Evolutionary conservation across 2,329 filamentous ascomycete genomes (phyloP), one percentile per base, ranked within the genome.

Genomic region (Nemania diffusa): DNA sequence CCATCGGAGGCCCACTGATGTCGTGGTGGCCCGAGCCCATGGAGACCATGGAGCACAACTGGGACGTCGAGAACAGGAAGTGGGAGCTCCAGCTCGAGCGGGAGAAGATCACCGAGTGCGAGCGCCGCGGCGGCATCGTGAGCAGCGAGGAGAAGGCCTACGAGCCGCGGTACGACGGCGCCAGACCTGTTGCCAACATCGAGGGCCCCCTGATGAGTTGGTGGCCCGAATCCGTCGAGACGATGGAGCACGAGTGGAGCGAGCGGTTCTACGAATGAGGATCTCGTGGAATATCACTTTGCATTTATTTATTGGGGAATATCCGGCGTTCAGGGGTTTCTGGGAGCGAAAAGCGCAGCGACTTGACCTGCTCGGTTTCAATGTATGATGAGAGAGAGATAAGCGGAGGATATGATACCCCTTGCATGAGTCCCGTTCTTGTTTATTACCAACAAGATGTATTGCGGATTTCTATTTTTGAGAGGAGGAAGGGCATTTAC

Each of bases 201-300:
- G 63, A 68, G 5, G 74, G 74, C 0, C 57, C 68, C 1, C 11
- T 75, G 22, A 76, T 76, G 74, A 73, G 64, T 3, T 75, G 73
- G 73, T 76, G 74, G 74, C 74, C 74, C 15, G 48, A 64, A 46
- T 62, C 68, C 6, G 9, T 70, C 4, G 65, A 71, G 8, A 44
- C 69, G 17, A 20, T 72, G 27, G 68, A 72, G 48, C 63, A 73
- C 27, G 70, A 76, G 20, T 77, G 75, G 75, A 70, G 70, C 24
- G 75, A 77, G 53, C 56, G 67, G n/a, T 77, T 77, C 62, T 77
- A 77, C 69, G 75, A 77, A 65, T 77, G 46, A 73, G 3, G 20
- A 20, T 2, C 27, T 48, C 48, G 40, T 40, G n/a, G n/a, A n/a
- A 27, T 20, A 46, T 60, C 44, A 48, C 6, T 29, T 32, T 24